A percentile compares a stretch with the other conserved stretches of the same genome.
phyloP scores from a whole-genome alignment of 495 filamentous ascomycete genomes.

The Talaromyces nanjingensis region DNA sequence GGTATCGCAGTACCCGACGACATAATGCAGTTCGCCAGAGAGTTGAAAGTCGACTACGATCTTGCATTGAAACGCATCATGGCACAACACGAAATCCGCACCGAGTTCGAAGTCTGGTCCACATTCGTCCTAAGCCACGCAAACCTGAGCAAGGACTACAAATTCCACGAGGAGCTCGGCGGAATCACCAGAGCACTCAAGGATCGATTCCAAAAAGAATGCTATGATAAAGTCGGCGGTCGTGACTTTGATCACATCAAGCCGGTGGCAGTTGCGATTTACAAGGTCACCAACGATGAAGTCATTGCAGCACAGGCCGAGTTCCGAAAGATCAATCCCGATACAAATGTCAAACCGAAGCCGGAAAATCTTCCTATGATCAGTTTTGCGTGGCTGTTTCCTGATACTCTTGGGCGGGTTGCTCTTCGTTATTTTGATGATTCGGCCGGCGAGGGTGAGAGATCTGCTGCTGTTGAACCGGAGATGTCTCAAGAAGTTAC shows the following conservation, averaged over 20 bases:
- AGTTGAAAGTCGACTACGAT: conserved; percentile 74
- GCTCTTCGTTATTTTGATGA: conserved; percentile 37
- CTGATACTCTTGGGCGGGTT: conserved; percentile 63
- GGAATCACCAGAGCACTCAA: conserved; percentile 55
- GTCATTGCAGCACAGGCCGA: conserved; percentile 47
- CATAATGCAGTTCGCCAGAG: conserved; percentile 49
- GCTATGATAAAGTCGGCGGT: conserved; percentile 56
- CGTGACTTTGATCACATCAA: conserved; percentile 50
- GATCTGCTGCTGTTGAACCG: not conserved
- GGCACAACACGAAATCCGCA: conserved; percentile 76
- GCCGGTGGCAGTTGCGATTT: conserved; percentile 80
- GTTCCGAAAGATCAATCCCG: conserved; percentile 21
- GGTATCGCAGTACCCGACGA: conserved; percentile 48
- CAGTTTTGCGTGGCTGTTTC: conserved; percentile 90
- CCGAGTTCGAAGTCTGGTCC: conserved; percentile 89
- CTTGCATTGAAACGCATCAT: conserved; percentile 68
- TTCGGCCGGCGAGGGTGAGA: not conserved
- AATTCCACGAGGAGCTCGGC: conserved; percentile 76
- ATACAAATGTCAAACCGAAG: conserved; percentile 25
- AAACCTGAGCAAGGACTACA: conserved; percentile 64
- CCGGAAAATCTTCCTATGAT: conserved; percentile 63
- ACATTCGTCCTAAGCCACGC: conserved; percentile 73
- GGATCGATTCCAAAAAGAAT: conserved; percentile 57
- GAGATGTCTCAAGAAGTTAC: too few relatives aligned
- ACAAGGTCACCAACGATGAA: conserved; percentile 70